Evolutionary conservation across 2,329 filamentous ascomycete genomes (phyloP).

Genomic region (Byssoonygena ceratinophila): DNA sequence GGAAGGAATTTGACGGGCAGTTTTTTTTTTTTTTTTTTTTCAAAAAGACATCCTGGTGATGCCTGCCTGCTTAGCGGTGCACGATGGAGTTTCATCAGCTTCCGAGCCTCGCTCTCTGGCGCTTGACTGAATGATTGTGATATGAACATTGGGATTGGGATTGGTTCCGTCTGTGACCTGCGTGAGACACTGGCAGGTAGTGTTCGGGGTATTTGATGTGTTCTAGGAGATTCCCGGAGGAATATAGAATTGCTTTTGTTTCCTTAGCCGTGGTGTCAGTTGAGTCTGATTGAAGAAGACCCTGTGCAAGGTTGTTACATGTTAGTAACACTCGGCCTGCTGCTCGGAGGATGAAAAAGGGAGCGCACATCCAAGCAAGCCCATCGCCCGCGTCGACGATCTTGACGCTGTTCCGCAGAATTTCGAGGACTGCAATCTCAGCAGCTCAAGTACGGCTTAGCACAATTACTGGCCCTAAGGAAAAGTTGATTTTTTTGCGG

Average conservation of each 20-base stretch:
- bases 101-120: constrained; percentile 7
- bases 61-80: constrained; percentile 6
- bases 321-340: too few relatives aligned
- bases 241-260: background rate
- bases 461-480: too few relatives aligned
- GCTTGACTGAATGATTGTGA: constrained; percentile 10
- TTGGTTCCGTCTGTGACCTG: constrained; percentile 2
- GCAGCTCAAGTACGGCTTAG: too few relatives aligned
- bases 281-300: background rate
- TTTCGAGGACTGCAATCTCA: too few relatives aligned
- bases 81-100: constrained; percentile 2
- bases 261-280: background rate
- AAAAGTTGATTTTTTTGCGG: too few relatives aligned
- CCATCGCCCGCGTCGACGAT: constrained; percentile 8
- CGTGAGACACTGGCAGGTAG: constrained; percentile 2
- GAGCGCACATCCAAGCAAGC: background rate
- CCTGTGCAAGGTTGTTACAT: too few relatives aligned
- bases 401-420: background rate
- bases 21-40: too few relatives aligned
- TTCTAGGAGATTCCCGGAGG: constrained; percentile 3
- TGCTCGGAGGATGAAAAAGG: too few relatives aligned
- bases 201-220: background rate
- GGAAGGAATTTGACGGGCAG: background rate
- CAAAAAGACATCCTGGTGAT: constrained; percentile 6
- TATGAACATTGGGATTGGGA: background rate